Conservation (phyloP, 23 red algal species). For the Gracilaria caudata region DNA sequence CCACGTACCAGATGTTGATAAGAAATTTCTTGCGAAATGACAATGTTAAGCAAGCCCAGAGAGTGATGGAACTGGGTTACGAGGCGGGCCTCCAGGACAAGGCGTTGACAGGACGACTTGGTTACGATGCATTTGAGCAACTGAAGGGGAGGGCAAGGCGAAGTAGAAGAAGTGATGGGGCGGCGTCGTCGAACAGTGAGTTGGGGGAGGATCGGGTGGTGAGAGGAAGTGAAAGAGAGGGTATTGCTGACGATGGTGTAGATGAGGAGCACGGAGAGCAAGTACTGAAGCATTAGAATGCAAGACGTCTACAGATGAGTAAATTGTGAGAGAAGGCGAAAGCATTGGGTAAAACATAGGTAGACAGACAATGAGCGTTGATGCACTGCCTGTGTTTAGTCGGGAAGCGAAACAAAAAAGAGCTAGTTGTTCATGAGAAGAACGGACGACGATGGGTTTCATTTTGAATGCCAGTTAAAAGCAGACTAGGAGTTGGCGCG, state of each 20-base stretch:
- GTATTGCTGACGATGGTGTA: not conserved
- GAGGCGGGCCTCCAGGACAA: conserved; percentile 2
- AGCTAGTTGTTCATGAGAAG: not conserved
- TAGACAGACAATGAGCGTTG: not conserved
- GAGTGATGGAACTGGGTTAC: conserved; percentile 22
- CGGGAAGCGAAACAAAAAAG: not conserved
- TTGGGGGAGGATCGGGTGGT: not conserved
- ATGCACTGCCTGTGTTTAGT: conserved; percentile 14
- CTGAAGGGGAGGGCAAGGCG: not conserved
- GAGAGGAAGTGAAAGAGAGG: not conserved
- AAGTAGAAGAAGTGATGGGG: not conserved
- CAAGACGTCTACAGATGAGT: not conserved
- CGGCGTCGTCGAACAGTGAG: not conserved
- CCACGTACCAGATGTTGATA: conserved; percentile 47
- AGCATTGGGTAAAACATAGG: not conserved
- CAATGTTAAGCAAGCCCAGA: not conserved
- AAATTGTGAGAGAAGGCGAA: not conserved
- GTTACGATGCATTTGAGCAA: not conserved
- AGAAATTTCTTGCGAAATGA: conserved; percentile 37
- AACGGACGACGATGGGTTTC: not conserved
- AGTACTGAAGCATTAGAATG: not conserved
- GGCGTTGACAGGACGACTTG: conserved; percentile 49
- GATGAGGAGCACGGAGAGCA: not conserved
- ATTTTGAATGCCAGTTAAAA: not conserved
- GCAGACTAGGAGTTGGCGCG: not conserved